Evolutionary conservation across 2,329 filamentous ascomycete genomes (phyloP), one percentile per base, ranked within the genome.

Genomic region (Pseudocercospora eumusae): DNA sequence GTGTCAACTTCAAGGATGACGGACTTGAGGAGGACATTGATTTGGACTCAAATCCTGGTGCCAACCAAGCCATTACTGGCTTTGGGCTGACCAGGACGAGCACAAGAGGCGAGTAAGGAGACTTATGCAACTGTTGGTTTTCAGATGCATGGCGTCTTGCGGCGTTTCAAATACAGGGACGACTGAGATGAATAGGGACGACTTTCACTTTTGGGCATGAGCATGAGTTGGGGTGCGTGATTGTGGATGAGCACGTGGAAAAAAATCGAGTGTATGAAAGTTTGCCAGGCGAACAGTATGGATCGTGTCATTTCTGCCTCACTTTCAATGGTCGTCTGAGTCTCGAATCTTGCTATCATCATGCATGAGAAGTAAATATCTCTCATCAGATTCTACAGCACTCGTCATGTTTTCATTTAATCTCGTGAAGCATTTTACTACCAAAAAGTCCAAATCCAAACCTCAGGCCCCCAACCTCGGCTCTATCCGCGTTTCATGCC

Each of bases 71-170:
- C 21, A 50, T 60, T 27, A 56, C 57, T 27, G 54, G 54, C 2
- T 40, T 60, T 20, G 57, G 61, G 11, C 27, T 63, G 53, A 31
- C 59, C 42, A 57, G 61, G 23, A 63, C 57, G 25, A 54, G 56
- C 57, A 63, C 61, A 23, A 49, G 61, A 20, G 61, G 50, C 18
- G 61, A 49, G 31, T 63, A 63, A 57, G 47, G 49, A 36, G 42
- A 25, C 18, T n/a, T 25, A 23, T 40, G 55, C 20, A 47, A 58
- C n/a, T 50, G 27, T 47, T 53, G 56, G 40, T 21, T 59, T 45
- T 33, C 23, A n/a, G 21, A 49, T 27, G 59, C 45, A 49, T 54
- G 52, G 47, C 47, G 47, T 52, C 47, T 21, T 27, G 21, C 21
- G 47, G 47, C 47, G 47, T 52, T 52, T 21, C 52, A 31, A 18